These are phyloP conservation scores for Knufia petricola DNA, from an alignment of 2,329 filamentous ascomycete species.

Conservation along the genomic window DNA sequence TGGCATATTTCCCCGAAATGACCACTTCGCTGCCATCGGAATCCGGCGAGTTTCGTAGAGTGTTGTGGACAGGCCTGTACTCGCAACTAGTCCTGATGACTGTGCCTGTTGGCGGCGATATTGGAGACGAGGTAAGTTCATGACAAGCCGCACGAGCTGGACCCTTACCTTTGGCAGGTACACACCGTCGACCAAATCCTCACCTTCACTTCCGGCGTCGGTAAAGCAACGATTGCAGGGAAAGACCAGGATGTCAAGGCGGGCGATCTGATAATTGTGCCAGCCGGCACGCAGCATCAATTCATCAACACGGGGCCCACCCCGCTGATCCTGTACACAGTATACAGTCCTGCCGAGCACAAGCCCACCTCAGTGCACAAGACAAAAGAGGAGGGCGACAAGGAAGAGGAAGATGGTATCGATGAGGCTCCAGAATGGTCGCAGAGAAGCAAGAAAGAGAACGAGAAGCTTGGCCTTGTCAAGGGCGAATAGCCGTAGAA, in stretches of 20 bases:
- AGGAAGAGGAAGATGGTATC: conserved; percentile 51
- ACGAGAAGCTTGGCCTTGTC: conserved; percentile 48
- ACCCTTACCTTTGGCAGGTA: conserved; percentile 15
- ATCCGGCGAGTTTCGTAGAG: conserved; percentile 51
- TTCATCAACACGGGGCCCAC: conserved; percentile 53
- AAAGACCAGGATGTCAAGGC: conserved; percentile 48
- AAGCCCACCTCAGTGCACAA: conserved; percentile 49
- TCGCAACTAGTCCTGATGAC: conserved; percentile 57
- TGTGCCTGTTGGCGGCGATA: conserved; percentile 53
- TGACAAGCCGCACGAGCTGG: background rate
- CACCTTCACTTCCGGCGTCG: conserved; percentile 52
- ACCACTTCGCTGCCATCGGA: conserved; percentile 43
- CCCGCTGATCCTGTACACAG: conserved; percentile 52
- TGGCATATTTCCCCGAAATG: conserved; percentile 53
- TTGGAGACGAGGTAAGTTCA: conserved; percentile 51
- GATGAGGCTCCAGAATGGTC: conserved; percentile 55
- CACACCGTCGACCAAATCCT: conserved; percentile 57
- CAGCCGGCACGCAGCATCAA: conserved; percentile 56
- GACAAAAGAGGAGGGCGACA: conserved; percentile 54
- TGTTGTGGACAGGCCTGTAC: conserved; percentile 55
- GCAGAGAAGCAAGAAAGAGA: conserved; percentile 46
- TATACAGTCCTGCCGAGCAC: conserved; percentile 56
- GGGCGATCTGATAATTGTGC: conserved; percentile 51
- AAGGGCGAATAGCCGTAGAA: conserved; percentile 27
- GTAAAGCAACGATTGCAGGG: conserved; percentile 49